Base-by-base conservation (phyloP, 495 filamentous ascomycete species). In the Cryomyces minteri region DNA sequence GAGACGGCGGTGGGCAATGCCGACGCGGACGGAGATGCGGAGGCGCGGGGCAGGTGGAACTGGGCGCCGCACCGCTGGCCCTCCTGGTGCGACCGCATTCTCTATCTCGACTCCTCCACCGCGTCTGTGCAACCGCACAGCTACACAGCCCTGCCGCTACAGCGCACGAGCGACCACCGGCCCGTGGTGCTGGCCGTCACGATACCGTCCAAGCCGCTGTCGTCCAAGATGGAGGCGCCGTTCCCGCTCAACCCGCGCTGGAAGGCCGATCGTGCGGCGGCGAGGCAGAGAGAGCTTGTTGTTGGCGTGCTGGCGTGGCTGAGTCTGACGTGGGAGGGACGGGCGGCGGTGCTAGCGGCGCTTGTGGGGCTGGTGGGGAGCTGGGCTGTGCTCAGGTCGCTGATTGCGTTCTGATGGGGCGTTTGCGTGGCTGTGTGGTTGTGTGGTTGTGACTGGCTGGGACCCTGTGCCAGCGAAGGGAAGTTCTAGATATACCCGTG, bases 1-100 rank as follows among this genome's bases (percentile, higher is more conserved):
- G 5, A 41, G 48, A 29, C 67, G 68, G 43, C 47, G 42, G n/a
- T 68, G 4, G 51, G 51, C 40, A 57, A 64, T 44, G 43, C 46
- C 3, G 56, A 59, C 28, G 18, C 18, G 18, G 18, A 1, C 18
- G 18, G 18, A 2, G 59, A 61, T 11, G 18, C 4, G 14, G 31
- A 31, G 42, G 41, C 14, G 25, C 11, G 5, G 32, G 28, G 25
- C 45, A 39, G 6, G 39, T 93, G 84, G 84, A 61, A 63, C 34
- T 94, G 84, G 74, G 77, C 84, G 28, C 64, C 60, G 39, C 77
- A 84, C 54, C 77, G 90, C 36, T 94, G 79, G 75, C 90, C 90
- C 1, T 81, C 81, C 55, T 98, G 90, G 88, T 92, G 84, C 50
- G 90, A 98, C 59, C 76, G 90, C 9, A 78, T 98, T 38, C 63